Conservation (phyloP, 2,329 filamentous ascomycete species). For the Colletotrichum lindemuthianum region DNA sequence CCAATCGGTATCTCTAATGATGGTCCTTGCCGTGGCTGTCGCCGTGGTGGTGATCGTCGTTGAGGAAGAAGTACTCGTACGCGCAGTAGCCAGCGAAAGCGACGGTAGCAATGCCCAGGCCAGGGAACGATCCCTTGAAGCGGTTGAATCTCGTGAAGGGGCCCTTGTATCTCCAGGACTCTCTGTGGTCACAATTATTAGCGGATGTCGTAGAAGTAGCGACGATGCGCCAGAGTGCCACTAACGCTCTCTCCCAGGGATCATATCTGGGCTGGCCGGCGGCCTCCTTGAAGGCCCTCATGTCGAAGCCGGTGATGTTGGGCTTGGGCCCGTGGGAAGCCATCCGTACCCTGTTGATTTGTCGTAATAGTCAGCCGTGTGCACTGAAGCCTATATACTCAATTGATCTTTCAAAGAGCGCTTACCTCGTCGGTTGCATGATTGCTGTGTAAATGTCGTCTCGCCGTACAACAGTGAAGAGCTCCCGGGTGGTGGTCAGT, state of each 20-base stretch:
- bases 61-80: conserved; percentile 88
- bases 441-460: conserved; percentile 38
- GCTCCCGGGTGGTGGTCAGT: conserved; percentile 28
- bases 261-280: conserved; percentile 72
- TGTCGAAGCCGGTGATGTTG: conserved; percentile 93
- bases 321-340: conserved; percentile 61
- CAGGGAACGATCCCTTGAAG: conserved; percentile 87
- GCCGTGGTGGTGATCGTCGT: conserved; percentile 73
- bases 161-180: conserved; percentile 94
- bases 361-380: not conserved
- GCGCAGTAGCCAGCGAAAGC: conserved; percentile 91
- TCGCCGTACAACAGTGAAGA: conserved; percentile 29
- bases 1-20: conserved; percentile 56
- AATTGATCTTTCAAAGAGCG: conserved; percentile 11
- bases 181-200: conserved; percentile 63
- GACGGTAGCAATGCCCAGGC: conserved; percentile 90
- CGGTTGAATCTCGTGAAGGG: conserved; percentile 89
- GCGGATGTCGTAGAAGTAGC: conserved; percentile 5
- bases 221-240: conserved; percentile 38
- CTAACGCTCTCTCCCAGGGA: conserved; percentile 73
- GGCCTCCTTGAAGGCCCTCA: conserved; percentile 80
- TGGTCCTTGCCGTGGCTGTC: conserved; percentile 65
- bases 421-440: conserved; percentile 45
- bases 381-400: not conserved
- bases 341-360: conserved; percentile 57